Percentiles rank a stretch among this genome's conserved stretches.
phyloP scores from a whole-genome alignment of 2,329 filamentous ascomycete species.

The Fusarium chuoi region DNA sequence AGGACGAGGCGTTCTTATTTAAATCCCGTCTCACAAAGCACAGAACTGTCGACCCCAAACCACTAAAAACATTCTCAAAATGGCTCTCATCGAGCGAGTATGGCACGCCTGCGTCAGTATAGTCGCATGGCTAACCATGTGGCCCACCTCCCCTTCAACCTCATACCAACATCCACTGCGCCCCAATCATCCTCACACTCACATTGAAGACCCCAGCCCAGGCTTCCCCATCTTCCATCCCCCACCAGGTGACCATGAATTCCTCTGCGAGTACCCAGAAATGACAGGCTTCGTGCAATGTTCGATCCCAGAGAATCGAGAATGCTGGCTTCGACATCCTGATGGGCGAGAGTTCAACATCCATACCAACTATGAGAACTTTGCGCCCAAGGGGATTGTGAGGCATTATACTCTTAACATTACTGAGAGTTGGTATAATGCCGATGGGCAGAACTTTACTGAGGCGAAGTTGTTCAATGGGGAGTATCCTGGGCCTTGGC shows the following conservation, averaged over 20 bases:
- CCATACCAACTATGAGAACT: slow-evolving; percentile 42
- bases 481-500: slow-evolving; percentile 43
- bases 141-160: slow-evolving; percentile 5
- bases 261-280: slow-evolving; percentile 40
- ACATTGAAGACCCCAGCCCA: neutral
- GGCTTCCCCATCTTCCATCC: slow-evolving; percentile 21
- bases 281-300: slow-evolving; percentile 42
- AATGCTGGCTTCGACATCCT: slow-evolving; percentile 42
- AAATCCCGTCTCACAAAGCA: neutral
- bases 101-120: slow-evolving; percentile 34
- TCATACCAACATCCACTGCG: slow-evolving; percentile 23
- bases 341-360: slow-evolving; percentile 41
- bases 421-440: slow-evolving; percentile 27
- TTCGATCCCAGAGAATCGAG: slow-evolving; percentile 38
- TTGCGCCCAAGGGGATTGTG: slow-evolving; percentile 30
- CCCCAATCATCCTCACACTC: neutral
- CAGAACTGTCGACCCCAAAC: neutral
- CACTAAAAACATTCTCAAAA: neutral
- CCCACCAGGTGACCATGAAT: slow-evolving; percentile 26
- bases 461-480: slow-evolving; percentile 43
- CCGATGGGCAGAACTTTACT: slow-evolving; percentile 35
- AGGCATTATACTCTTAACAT: slow-evolving; percentile 38
- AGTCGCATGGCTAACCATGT: slow-evolving; percentile 35
- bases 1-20: neutral
- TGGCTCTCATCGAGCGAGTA: slow-evolving; percentile 31